Conservation (phyloP, 371 early-diverging fungal species). For the Smittium culicis region DNA sequence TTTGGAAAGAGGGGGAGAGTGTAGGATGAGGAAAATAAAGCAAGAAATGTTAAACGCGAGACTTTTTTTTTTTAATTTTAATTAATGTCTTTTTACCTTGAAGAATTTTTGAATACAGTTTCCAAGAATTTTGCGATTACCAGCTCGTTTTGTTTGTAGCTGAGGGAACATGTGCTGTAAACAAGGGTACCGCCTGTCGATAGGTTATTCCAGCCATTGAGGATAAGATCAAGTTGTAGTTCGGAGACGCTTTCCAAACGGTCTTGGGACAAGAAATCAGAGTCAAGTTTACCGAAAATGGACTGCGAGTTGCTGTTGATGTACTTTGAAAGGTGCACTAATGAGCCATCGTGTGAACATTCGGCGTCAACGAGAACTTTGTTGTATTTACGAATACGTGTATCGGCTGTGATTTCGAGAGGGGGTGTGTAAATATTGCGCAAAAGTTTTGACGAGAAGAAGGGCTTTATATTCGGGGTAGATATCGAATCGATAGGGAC, state of each 20-base stretch:
- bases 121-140: constrained; percentile 60
- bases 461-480: constrained; percentile 36
- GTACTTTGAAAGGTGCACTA: constrained; percentile 63
- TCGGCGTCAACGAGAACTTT: constrained; percentile 85
- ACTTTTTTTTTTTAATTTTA: too few relatives aligned
- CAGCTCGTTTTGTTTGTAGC: constrained; percentile 65
- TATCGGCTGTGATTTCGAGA: background rate
- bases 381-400: background rate
- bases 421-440: constrained; percentile 39
- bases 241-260: constrained; percentile 29
- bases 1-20: too few relatives aligned
- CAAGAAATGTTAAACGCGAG: too few relatives aligned
- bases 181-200: constrained; percentile 47
- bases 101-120: background rate
- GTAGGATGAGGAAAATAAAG: too few relatives aligned
- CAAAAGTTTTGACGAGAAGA: constrained; percentile 60
- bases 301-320: constrained; percentile 15
- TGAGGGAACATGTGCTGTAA: constrained; percentile 75
- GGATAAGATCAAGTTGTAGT: constrained; percentile 44
- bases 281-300: constrained; percentile 55
- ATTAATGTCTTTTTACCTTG: background rate
- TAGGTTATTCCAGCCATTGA: constrained; percentile 53
- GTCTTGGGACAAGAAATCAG: constrained; percentile 46
- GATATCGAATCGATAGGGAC: background rate
- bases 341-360: constrained; percentile 92